Percentiles rank a stretch among this genome's conserved stretches.
These are phyloP conservation scores for Trichophyton verrucosum DNA, from an alignment of 2,329 filamentous ascomycete species.

Conservation along the genomic window DNA sequence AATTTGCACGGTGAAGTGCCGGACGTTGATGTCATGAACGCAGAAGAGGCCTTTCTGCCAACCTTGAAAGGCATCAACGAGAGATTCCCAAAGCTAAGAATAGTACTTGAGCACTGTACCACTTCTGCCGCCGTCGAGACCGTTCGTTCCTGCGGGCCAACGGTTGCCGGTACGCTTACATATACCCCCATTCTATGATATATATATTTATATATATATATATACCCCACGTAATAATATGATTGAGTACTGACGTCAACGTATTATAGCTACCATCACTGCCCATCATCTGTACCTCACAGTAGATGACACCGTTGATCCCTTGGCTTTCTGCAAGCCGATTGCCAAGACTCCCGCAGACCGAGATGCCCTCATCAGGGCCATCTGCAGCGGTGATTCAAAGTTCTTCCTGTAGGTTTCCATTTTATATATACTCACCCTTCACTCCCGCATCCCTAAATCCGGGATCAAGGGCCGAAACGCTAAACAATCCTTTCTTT, in stretches of 20 bases:
- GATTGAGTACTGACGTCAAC: background rate
- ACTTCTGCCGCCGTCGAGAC: conserved; percentile 69
- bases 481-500: background rate
- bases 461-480: background rate
- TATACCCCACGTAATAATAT: too few species aligned
- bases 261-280: conserved; percentile 51
- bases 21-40: conserved; percentile 51
- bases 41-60: conserved; percentile 67
- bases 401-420: conserved; percentile 49
- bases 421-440: background rate
- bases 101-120: conserved; percentile 71
- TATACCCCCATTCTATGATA: background rate
- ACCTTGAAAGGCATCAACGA: conserved; percentile 61
- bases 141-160: conserved; percentile 62
- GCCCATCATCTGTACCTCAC: conserved; percentile 76
- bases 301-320: conserved; percentile 57
- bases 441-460: too few species aligned
- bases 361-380: conserved; percentile 57
- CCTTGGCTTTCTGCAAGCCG: conserved; percentile 71
- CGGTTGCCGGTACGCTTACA: conserved; percentile 43
- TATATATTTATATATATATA: too few species aligned
- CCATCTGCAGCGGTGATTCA: conserved; percentile 38
- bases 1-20: conserved; percentile 91
- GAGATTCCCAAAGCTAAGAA: conserved; percentile 50
- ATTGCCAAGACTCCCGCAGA: conserved; percentile 61